Conservation (phyloP, 1,284 basidiomycete genomes). For the Dichomitus squalens region DNA sequence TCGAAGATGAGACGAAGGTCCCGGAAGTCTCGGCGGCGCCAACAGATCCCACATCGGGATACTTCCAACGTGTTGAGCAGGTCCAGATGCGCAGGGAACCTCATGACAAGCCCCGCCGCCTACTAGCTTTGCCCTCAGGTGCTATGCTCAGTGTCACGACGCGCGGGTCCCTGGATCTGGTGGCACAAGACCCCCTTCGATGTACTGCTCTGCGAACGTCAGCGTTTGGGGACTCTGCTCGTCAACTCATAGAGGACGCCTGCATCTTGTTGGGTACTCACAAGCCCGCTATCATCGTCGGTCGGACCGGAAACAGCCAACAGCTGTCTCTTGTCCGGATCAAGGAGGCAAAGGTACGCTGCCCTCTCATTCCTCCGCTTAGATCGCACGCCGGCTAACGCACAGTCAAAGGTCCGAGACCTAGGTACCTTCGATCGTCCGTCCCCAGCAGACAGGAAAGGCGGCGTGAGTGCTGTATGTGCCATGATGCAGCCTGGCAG, state of each 20-base stretch:
- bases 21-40: background rate
- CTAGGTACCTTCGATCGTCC: slow-evolving; percentile 32
- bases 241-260: slow-evolving; percentile 43
- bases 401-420: slow-evolving; percentile 11
- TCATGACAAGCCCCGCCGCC: slow-evolving; percentile 45
- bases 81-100: slow-evolving; percentile 27
- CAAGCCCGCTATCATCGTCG: slow-evolving; percentile 37
- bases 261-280: slow-evolving; percentile 38
- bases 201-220: slow-evolving; percentile 4
- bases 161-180: slow-evolving; percentile 39
- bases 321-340: slow-evolving; percentile 36
- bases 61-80: background rate
- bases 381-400: background rate
- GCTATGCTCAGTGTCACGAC: slow-evolving; percentile 35
- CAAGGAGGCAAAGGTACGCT: slow-evolving; percentile 2
- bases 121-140: slow-evolving; percentile 30
- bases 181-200: slow-evolving; percentile 20
- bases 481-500: slow-evolving; percentile 40
- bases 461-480: slow-evolving; percentile 45
- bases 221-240: background rate
- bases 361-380: background rate
- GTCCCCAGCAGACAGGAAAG: slow-evolving; percentile 34
- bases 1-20: background rate
- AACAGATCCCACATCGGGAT: background rate
- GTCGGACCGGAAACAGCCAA: slow-evolving; percentile 39